Base-by-base conservation (phyloP, 2,329 filamentous ascomycete genomes). In the Neonectria faginata region DNA sequence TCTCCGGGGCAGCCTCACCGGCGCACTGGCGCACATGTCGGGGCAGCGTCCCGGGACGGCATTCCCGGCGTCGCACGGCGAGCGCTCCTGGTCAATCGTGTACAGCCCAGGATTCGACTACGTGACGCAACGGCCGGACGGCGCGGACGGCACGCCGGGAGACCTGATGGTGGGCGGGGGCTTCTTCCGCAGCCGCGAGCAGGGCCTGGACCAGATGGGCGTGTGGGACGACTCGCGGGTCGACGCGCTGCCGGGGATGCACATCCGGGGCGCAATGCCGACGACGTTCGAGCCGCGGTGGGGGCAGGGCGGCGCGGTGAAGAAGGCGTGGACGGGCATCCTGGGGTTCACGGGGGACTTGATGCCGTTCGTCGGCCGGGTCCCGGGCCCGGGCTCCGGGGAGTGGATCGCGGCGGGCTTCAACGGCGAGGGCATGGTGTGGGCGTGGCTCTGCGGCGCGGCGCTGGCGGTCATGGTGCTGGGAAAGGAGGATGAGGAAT, bases 121-220 rank as follows among this genome's bases (percentile, higher is more conserved):
- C 66, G 76, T 85, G 10, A 85, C 84, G 0, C 84, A 87, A 67
- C 75, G 80, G 55, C 77, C 84, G 1, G 73, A 72, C 29, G 29
- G 63, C 5, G 41, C 64, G 1, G 70, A 77, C n/a, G 74, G 75
- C 2, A 45, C 66, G 2, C 70, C 75, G 0, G 79, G 82, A 1
- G 82, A 86, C 60, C 74, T 89, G 63, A 84, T 89, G 82, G 72
- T 86, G 2, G 86, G 86, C 2, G 86, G 87, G 0, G 87, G 84
- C 0, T 82, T 86, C 59, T 77, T 79, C 5, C 79, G 81, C 22
- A 80, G 81, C 16, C 71, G 74, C 5, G 75, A 77, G 5, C 73
- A 81, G 9, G 85, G 84, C 0, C 42, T 83, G 3, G 81, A 81
- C 33, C 79, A 83, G 56, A 47, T 88, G 0, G 86, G 85, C 0